Evolutionary conservation across 768 basidiomycete genomes (phyloP).

Genomic region (Russula brevipes): DNA sequence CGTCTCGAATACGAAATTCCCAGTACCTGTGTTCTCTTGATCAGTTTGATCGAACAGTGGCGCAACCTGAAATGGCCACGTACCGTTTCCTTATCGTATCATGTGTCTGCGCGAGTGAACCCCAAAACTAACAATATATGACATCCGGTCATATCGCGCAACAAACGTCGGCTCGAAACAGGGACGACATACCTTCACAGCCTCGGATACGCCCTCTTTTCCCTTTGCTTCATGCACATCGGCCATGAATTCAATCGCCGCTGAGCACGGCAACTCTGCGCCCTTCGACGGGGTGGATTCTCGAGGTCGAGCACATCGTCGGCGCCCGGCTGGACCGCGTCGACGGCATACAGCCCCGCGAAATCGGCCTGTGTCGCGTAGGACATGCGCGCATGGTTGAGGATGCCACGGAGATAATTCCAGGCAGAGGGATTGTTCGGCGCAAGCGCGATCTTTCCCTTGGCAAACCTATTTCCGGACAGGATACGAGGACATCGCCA

Average conservation of each 20-base stretch:
- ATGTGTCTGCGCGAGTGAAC: slow-evolving; percentile 57
- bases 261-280: slow-evolving; percentile 69
- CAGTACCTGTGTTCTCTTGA: slow-evolving; percentile 51
- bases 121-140: slow-evolving; percentile 53
- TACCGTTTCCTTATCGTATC: slow-evolving; percentile 78
- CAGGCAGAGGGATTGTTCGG: slow-evolving; percentile 95
- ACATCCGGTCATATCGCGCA: neutral
- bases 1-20: slow-evolving; percentile 63
- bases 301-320: slow-evolving; percentile 65
- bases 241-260: slow-evolving; percentile 83
- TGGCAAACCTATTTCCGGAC: slow-evolving; percentile 44
- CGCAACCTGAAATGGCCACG: slow-evolving; percentile 23
- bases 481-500: slow-evolving; percentile 11
- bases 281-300: slow-evolving; percentile 60
- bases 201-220: slow-evolving; percentile 41
- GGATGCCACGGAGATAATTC: slow-evolving; percentile 92
- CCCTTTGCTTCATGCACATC: slow-evolving; percentile 63
- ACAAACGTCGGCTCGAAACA: neutral
- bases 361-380: slow-evolving; percentile 54
- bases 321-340: slow-evolving; percentile 23
- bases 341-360: slow-evolving; percentile 56
- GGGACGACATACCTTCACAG: slow-evolving; percentile 31
- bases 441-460: slow-evolving; percentile 75
- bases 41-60: neutral
- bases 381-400: slow-evolving; percentile 56